Percentiles rank a stretch among this genome's conserved stretches.
Evolutionary conservation across 352 stramenopile species (phyloP).

Genomic region (Pilasporangium apinafurcum): DNA sequence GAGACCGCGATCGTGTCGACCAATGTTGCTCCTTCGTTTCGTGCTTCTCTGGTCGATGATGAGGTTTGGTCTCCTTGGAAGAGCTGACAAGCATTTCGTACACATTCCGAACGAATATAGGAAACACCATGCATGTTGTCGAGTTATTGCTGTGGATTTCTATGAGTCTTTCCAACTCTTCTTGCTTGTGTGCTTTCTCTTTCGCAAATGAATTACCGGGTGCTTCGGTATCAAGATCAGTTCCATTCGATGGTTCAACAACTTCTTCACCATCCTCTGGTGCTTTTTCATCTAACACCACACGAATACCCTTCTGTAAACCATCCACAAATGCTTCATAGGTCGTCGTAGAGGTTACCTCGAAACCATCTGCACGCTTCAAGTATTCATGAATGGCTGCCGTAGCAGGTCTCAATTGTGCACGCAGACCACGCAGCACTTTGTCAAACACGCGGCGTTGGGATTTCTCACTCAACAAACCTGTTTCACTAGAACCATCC

Average conservation of each 20-base stretch:
- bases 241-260: constrained; percentile 4
- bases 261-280: constrained; percentile 63
- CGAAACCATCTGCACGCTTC: constrained; percentile 13
- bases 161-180: constrained; percentile 8
- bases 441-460: constrained; percentile 56
- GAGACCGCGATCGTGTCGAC: constrained; percentile 18
- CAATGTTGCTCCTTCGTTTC: constrained; percentile 6
- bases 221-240: background rate
- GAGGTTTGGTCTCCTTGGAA: constrained; percentile 30
- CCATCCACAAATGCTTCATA: constrained; percentile 29
- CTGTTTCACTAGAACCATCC: too few relatives aligned
- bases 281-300: constrained; percentile 32
- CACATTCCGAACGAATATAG: constrained; percentile 26
- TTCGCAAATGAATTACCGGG: constrained; percentile 2
- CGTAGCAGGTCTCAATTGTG: constrained; percentile 16
- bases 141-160: background rate
- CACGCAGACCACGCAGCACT: constrained; percentile 28
- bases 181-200: constrained; percentile 17
- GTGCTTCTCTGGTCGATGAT: too few relatives aligned
- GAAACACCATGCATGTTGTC: constrained; percentile 17
- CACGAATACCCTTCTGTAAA: constrained; percentile 23
- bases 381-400: constrained; percentile 20
- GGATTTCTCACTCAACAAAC: constrained; percentile 34
- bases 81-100: constrained; percentile 33
- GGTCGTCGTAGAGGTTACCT: constrained; percentile 20